Base-by-base conservation (phyloP, 2,329 filamentous ascomycete genomes). In the Penicillium sp. region DNA sequence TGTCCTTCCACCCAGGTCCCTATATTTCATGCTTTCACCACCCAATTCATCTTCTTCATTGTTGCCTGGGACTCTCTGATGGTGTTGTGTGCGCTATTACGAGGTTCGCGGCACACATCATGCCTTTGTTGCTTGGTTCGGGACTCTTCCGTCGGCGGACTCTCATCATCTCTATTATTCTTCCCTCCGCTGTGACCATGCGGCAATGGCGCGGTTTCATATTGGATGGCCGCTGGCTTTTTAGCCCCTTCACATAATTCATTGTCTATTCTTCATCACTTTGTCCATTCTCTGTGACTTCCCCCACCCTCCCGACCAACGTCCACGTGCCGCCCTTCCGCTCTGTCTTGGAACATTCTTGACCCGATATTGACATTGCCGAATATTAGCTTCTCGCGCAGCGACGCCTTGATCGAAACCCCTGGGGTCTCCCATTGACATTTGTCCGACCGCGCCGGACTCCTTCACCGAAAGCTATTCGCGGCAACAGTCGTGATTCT, bases 361-460 rank as follows among this genome's bases (percentile, higher is more conserved):
- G 65, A 60, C 73, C 73, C 73, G 72, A 76, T 71, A 65, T 70
- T 75, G 70, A 74, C 70, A 58, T 70, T 76, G 64, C 68, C 66
- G 66, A 67, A 61, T 33, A 70, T 70, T 77, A 78, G 75, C 74
- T 73, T 63, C 47, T 60, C 58, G 54, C 57, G 54, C 41, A 47
- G 53, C 46, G 50, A 40, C 44, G 22, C 60, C 55, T 56, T 44
- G 50, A 41, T 14, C 10, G 16, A 47, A 54, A 46, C 56, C 49
- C 10, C 40, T 33, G 46, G 44, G 27, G 33, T 43, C 43, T 35
- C 35, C 50, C 39, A 18, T 43, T 37, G 43, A 37, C 31, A 51
- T 31, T 41, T 27, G 22, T n/a, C 41, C 16, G 19, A 54, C 41
- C 50, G 33, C 37, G 35, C 44, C 37, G 55, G 59, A 49, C 27